Evolutionary conservation across 2,329 filamentous ascomycete genomes (phyloP), one percentile per base, ranked within the genome.

Genomic region (Nemania abortiva): DNA sequence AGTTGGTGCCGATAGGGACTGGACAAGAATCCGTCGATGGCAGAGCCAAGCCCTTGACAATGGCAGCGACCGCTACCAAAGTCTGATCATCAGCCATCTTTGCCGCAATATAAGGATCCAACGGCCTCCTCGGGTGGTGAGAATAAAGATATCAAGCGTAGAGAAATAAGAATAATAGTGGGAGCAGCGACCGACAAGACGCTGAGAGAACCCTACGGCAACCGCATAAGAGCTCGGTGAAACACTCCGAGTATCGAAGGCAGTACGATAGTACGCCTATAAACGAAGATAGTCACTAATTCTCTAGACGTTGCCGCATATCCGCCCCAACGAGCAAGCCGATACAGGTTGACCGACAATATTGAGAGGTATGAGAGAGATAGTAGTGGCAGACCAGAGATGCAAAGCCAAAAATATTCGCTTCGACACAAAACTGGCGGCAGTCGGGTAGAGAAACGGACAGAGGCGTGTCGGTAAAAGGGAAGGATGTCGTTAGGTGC

Each of bases 21-120:
- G 82, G 78, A 70, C 78, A 76, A 47, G 79, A 74, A 57, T 81
- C 78, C 70, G 81, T 81, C 37, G 81, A 77, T 66, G 84, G 82
- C 70, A 79, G 78, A 68, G 86, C 87, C 68, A 89, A 80, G 70
- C 81, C 83, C 74, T 85, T 84, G 73, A 89, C 81, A 72, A 89
- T 82, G 75, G 86, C 82, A 74, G 86, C 84, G 45, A 85, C 84
- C 54, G 86, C 86, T 73, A 82, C 83, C 78, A 89, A 80, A 74
- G 84, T 85, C 77, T 84, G 82, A 75, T 89, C 85, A 79, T 88
- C 86, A 73, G 84, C 84, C 85, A 87, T 87, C 66, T 71, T 77
- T 66, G 72, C 72, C 64, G 63, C 66, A 66, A 59, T 53, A 7
- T 63, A 52, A 31, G 13, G 62, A 50, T 65, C 56, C 66, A 37